Conservation (phyloP, 495 filamentous ascomycete genomes). For the Astrothelium subdiscretum region DNA sequence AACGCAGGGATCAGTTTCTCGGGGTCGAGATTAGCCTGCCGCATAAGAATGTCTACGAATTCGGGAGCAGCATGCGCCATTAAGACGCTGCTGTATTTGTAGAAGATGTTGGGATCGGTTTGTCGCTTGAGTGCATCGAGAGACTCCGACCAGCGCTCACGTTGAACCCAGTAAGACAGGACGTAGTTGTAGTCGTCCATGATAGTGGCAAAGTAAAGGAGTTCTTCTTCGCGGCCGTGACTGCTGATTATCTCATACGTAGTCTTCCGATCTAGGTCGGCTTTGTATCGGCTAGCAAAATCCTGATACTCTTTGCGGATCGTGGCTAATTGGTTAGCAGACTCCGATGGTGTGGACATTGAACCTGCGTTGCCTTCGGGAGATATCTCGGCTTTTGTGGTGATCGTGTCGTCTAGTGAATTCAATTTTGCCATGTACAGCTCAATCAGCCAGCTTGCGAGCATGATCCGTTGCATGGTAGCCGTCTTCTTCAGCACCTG, state of each 20-base stretch:
- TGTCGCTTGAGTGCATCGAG: constrained; percentile 82
- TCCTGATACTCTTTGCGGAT: constrained; percentile 73
- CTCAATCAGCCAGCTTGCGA: constrained; percentile 89
- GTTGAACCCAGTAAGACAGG: constrained; percentile 91
- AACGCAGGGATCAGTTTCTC: constrained; percentile 84
- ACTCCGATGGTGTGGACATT: constrained; percentile 35
- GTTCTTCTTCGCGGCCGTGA: constrained; percentile 84
- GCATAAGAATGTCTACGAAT: constrained; percentile 85
- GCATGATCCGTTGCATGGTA: constrained; percentile 88
- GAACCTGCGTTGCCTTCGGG: constrained; percentile 48
- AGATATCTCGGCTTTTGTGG: constrained; percentile 74
- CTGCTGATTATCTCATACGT: constrained; percentile 93
- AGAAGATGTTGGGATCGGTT: constrained; percentile 84
- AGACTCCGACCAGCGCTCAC: constrained; percentile 87
- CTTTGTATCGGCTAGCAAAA: constrained; percentile 72
- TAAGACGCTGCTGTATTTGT: constrained; percentile 89
- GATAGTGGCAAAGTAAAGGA: constrained; percentile 78
- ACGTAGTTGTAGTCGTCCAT: constrained; percentile 90
- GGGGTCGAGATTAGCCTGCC: constrained; percentile 77
- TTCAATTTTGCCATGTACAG: constrained; percentile 97
- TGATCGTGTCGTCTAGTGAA: constrained; percentile 83
- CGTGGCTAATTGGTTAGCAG: constrained; percentile 55
- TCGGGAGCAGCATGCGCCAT: constrained; percentile 79
- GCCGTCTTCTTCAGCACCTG: constrained; percentile 68
- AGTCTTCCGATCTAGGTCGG: constrained; percentile 79